phyloP scores from a whole-genome alignment of 352 stramenopile species.

The Peronospora tabacina region DNA sequence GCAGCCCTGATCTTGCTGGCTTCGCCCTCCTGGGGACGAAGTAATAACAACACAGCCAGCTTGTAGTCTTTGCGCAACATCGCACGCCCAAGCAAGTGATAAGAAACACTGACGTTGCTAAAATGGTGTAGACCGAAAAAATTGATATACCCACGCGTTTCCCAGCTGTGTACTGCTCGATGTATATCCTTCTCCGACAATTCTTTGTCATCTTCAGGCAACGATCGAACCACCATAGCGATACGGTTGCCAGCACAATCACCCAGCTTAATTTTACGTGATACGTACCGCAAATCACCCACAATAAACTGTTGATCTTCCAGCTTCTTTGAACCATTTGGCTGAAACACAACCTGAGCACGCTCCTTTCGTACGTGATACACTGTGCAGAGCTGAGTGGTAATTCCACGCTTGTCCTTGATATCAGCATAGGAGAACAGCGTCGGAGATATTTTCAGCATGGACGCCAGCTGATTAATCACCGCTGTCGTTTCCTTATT shows the following conservation, averaged over 20 bases:
- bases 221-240: constrained; percentile 88
- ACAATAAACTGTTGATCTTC: constrained; percentile 83
- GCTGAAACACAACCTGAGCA: constrained; percentile 41
- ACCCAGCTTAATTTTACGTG: constrained; percentile 77
- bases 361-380: constrained; percentile 68
- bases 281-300: constrained; percentile 88
- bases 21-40: constrained; percentile 78
- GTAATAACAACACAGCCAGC: constrained; percentile 87
- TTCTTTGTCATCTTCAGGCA: constrained; percentile 56
- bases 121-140: constrained; percentile 96
- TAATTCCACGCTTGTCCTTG: constrained; percentile 96
- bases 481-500: constrained; percentile 91
- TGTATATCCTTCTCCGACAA: constrained; percentile 25
- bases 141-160: constrained; percentile 89
- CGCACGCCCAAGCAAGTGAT: constrained; percentile 81
- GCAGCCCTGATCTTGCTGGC: constrained; percentile 71
- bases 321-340: constrained; percentile 29
- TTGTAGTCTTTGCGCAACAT: constrained; percentile 93
- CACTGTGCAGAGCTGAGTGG: constrained; percentile 91
- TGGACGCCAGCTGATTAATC: constrained; percentile 65
- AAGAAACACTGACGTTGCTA: constrained; percentile 76
- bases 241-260: constrained; percentile 91
- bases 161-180: constrained; percentile 41
- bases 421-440: constrained; percentile 90
- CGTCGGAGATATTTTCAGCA: constrained; percentile 55